Percentiles rank a stretch among this genome's conserved stretches.
phyloP scores from a whole-genome alignment of 306 rosid genomes.

The Cercis canadensis region DNA sequence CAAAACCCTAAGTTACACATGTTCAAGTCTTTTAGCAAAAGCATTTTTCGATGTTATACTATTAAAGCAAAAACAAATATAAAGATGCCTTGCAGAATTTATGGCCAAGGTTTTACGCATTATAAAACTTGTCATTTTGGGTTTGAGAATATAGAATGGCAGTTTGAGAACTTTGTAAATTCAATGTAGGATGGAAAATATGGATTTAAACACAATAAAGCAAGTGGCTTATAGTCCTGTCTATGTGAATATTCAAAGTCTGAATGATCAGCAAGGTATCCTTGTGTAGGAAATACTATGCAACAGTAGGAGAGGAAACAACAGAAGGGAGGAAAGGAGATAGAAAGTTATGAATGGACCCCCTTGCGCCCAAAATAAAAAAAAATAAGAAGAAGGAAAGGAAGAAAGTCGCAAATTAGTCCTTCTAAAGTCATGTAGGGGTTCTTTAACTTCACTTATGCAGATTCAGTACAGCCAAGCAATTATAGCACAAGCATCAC shows the following conservation, averaged over 20 bases:
- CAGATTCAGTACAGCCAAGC: constrained; percentile 4
- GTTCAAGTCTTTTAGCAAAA: constrained; percentile 18
- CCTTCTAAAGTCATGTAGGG: not conserved
- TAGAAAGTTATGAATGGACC: too few relatives aligned
- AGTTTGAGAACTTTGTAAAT: too few relatives aligned
- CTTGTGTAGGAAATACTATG: not conserved
- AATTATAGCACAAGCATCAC: not conserved
- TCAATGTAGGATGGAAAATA: too few relatives aligned
- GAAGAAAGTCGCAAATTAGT: too few relatives aligned
- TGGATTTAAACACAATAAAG: too few relatives aligned
- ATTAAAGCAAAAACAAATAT: too few relatives aligned
- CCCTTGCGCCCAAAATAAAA: too few relatives aligned
- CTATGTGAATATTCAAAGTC: not conserved
- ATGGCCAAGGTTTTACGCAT: too few relatives aligned
- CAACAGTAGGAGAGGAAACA: not conserved
- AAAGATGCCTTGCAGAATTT: too few relatives aligned
- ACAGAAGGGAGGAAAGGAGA: not conserved
- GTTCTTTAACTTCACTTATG: not conserved
- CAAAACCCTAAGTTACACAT: constrained; percentile 13
- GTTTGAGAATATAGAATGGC: too few relatives aligned
- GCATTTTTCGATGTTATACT: not conserved
- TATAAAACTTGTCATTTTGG: too few relatives aligned
- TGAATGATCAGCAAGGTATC: constrained; percentile 3
- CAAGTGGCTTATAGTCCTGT: not conserved
- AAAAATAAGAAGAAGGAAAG: too few relatives aligned